Percentiles rank a stretch among this genome's conserved stretches.
phyloP scores from a whole-genome alignment of 108 stramenopile species.

The Chaetoceros tenuissimus region DNA sequence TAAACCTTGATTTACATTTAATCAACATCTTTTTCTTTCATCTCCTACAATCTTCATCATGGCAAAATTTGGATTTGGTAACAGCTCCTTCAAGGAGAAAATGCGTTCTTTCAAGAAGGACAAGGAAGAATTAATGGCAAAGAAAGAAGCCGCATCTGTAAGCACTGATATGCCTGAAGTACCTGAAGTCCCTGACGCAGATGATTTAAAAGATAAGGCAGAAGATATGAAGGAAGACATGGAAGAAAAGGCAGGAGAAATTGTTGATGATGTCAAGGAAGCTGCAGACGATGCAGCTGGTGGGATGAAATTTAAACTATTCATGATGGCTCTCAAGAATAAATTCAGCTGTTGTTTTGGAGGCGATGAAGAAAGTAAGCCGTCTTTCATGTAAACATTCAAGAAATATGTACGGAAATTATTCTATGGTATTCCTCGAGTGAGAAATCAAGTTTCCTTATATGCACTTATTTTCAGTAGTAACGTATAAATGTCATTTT shows the following conservation, averaged over 20 bases:
- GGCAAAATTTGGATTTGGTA: not conserved
- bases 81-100: not conserved
- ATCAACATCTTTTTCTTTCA: no score
- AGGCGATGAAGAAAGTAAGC: not conserved
- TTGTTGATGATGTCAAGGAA: not conserved
- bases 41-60: no score
- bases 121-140: not conserved
- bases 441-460: no score
- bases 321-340: not conserved
- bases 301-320: not conserved
- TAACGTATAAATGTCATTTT: no score
- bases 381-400: not conserved
- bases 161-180: not conserved
- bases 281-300: not conserved
- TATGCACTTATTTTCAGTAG: no score
- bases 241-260: not conserved
- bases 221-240: not conserved
- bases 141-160: not conserved
- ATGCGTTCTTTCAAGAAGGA: not conserved
- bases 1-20: no score
- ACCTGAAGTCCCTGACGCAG: no score
- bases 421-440: no score
- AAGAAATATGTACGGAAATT: no score
- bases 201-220: not conserved
- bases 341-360: not conserved